Conservation (phyloP, 495 filamentous ascomycete genomes). For the Lepidopterella palustris region DNA sequence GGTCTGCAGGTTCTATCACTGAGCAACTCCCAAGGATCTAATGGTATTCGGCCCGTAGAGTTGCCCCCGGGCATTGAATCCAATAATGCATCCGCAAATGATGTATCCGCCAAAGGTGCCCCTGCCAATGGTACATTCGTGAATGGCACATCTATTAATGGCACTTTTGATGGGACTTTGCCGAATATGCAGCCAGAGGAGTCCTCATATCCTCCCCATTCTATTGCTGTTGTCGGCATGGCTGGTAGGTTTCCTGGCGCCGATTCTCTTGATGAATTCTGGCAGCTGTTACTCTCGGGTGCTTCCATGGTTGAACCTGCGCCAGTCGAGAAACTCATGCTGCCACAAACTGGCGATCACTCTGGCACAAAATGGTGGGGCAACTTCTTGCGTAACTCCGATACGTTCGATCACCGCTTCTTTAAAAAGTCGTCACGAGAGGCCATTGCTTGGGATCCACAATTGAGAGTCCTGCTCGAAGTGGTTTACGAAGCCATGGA, state of each 20-base stretch:
- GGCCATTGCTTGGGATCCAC: neutral
- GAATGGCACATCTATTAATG: neutral
- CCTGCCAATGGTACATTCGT: neutral
- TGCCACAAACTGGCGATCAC: neutral
- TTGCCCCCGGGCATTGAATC: neutral
- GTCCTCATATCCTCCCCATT: constrained; percentile 19
- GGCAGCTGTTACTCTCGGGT: constrained; percentile 45
- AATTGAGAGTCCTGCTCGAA: neutral
- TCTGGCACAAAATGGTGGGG: neutral
- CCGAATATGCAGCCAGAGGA: neutral
- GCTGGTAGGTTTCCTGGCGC: constrained; percentile 55
- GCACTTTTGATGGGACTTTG: neutral
- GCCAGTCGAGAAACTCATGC: constrained; percentile 32
- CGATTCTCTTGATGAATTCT: constrained; percentile 50
- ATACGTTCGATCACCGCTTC: neutral
- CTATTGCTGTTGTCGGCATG: constrained; percentile 59
- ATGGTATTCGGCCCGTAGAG: neutral
- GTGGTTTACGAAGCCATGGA: constrained; percentile 2
- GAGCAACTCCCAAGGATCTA: neutral
- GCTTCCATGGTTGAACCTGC: neutral
- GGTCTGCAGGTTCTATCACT: neutral
- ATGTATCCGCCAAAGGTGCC: neutral
- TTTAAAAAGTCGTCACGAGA: neutral
- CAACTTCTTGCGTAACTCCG: neutral
- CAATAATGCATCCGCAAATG: no score